Evolutionary conservation across 192 early-diverging fungal genomes (phyloP), one percentile per base, ranked within the genome.

Genomic region (Fimicolochytrium jonesii): DNA sequence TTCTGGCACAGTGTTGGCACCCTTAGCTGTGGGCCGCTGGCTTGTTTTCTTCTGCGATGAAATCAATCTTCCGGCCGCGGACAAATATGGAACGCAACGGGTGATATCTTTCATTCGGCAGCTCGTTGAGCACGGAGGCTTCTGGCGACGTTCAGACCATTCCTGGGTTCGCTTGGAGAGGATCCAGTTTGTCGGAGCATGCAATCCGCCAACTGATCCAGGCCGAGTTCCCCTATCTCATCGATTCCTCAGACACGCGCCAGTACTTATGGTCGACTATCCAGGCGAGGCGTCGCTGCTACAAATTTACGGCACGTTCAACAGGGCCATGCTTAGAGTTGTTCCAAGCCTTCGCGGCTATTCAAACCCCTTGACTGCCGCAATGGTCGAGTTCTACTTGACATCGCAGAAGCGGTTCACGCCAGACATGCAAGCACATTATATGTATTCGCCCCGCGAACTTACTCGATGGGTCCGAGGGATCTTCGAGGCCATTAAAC

Each of bases 11-110:
- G 81, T 96, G 3, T 66, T 98, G 59, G 82, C 91, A 1, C 97
- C 97, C 23, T 71, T 81, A 1, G 68, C 86, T 31, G 78, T 91
- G 20, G 93, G 92, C 36, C 83, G 91, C 26, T 98, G 95, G 95
- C 82, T 99, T 23, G 95, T 99, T 9, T 79, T 99, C 45, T 99
- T 99, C 73, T 99, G 97, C 72, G 97, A 99, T 70, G 97, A 99
- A 83, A 94, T 99, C 73, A 99, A 99, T 66, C 75, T 99, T 68
- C 97, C 97, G 0, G 90, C 92, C 17, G 76, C 78, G 13, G 97
- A 99, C 78, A 89, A 92, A 64, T 99, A 99, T 52, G 93, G 93
- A 22, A 98, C 97, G 22, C 97, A 99, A 69, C 87, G 95, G 11
- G 96, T 97, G 29, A 92, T 98, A 23, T 92, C 96, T 2, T 98